Evolutionary conservation across 768 basidiomycete genomes (phyloP), one percentile per base, ranked within the genome.

Genomic region (Cystofilobasidium ferigula): DNA sequence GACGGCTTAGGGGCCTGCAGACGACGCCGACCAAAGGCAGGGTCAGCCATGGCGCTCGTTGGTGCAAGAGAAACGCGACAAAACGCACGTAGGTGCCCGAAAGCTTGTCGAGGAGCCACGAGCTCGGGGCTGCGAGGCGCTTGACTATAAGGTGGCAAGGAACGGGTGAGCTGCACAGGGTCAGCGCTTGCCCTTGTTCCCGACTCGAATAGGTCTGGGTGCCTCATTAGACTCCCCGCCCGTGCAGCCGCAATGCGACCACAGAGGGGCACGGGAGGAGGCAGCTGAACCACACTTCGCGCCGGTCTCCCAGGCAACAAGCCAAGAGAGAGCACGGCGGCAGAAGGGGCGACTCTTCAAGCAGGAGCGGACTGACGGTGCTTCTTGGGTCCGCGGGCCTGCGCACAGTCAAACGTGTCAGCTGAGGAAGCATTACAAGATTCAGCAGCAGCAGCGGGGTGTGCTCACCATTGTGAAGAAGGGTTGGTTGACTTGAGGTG

Each of bases 21-120:
- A 22, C 3, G 26, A 3, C 38, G 48, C 28, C 38, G 32, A 40
- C 34, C 22, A 59, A 51, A 51, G 45, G 34, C 51, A 60, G 32
- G 45, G 47, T 63, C 62, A 59, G 35, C 42, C 34, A 34, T 45
- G 61, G 65, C 35, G 57, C 60, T 51, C 45, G 45, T 51, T 42
- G 43, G 34, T 57, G 28, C 59, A 24, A n/a, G 40, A n/a, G 32
- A 32, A 7, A 34, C 59, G 61, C 35, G 47, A 4, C 24, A 18
- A 40, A 35, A 77, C 76, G 74, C 72, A 77, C 76, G 73, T 77
- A 75, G 69, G 75, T 74, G 63, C 75, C 77, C 69, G 72, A 76
- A 88, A 99, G 80, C 82, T 99, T 99, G 83, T 98, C 91, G 70
- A 99, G 84, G 93, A 99, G 97, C 95, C 95, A 99, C 81, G 90